These are phyloP conservation scores for Russula dissimulans DNA, from an alignment of 768 basidiomycete species.

Conservation along the genomic window DNA sequence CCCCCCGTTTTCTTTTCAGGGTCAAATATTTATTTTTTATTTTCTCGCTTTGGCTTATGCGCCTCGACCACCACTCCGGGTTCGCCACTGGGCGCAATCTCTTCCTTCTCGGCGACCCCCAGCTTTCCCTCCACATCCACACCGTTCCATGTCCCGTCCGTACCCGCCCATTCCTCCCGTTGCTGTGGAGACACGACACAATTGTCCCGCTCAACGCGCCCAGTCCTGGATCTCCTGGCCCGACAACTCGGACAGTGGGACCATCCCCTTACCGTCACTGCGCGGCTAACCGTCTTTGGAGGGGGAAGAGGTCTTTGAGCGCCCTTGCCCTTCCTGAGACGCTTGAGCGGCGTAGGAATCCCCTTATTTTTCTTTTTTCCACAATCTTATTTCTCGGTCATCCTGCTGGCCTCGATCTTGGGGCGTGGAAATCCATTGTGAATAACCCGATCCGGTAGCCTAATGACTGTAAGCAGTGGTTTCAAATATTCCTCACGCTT, in stretches of 20 bases:
- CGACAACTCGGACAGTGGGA: conserved; percentile 7
- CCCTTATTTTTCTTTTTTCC: conserved; percentile 8
- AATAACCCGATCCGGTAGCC: conserved; percentile 7
- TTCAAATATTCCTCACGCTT: neutral
- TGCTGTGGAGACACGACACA: conserved; percentile 18
- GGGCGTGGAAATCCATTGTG: neutral
- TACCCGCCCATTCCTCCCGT: neutral
- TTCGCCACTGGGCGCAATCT: neutral
- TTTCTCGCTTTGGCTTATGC: neutral
- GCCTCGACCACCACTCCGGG: neutral
- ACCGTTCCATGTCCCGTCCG: neutral
- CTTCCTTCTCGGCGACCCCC: too few species aligned
- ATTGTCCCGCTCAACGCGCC: neutral
- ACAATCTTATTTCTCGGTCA: neutral
- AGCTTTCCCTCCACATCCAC: neutral
- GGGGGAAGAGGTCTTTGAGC: neutral
- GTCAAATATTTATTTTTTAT: neutral
- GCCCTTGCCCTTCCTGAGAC: conserved; percentile 2
- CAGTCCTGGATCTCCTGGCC: neutral
- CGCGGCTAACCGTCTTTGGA: conserved; percentile 14
- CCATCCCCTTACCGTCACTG: conserved; percentile 6
- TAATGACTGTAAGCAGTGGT: neutral
- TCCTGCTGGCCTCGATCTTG: neutral
- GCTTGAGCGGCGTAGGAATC: conserved; percentile 7
- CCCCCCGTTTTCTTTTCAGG: neutral